Conservation (phyloP, 1,284 basidiomycete species). For the Rhodotorula sp. region DNA sequence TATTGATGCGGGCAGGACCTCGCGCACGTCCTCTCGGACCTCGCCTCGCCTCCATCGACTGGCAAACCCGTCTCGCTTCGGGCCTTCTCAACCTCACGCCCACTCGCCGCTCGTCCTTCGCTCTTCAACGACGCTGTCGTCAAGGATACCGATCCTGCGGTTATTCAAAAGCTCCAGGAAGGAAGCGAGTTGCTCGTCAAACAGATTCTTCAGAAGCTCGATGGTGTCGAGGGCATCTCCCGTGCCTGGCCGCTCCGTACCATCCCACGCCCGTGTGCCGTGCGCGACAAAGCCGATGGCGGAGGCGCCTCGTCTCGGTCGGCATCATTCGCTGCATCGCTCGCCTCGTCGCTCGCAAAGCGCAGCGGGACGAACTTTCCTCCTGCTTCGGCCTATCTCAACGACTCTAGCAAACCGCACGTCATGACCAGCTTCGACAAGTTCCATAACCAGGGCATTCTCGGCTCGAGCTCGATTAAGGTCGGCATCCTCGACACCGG, state of each 20-base stretch:
- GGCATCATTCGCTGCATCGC: neutral
- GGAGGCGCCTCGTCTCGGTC: neutral
- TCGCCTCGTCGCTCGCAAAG: neutral
- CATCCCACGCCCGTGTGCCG: constrained; percentile 6
- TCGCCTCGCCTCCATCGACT: constrained; percentile 7
- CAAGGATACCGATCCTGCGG: no score
- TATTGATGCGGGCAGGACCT: neutral
- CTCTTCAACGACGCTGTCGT: constrained; percentile 25
- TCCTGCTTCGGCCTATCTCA: constrained; percentile 48
- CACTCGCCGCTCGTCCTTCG: neutral
- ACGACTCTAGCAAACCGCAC: constrained; percentile 57
- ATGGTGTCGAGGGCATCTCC: constrained; percentile 23
- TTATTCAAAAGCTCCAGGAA: neutral
- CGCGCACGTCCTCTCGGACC: constrained; percentile 2
- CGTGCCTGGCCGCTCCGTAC: constrained; percentile 32
- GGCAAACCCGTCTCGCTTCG: neutral
- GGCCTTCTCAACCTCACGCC: neutral
- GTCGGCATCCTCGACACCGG: constrained; percentile 10
- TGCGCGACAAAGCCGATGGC: neutral
- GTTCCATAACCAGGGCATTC: constrained; percentile 47
- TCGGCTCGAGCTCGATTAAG: constrained; percentile 18
- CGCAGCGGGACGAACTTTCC: neutral
- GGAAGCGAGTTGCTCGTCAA: neutral
- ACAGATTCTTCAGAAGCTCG: constrained; percentile 9
- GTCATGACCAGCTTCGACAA: constrained; percentile 59